Conservation (phyloP, 805 yeast genomes). For the Kodamaea kakaduensis region DNA sequence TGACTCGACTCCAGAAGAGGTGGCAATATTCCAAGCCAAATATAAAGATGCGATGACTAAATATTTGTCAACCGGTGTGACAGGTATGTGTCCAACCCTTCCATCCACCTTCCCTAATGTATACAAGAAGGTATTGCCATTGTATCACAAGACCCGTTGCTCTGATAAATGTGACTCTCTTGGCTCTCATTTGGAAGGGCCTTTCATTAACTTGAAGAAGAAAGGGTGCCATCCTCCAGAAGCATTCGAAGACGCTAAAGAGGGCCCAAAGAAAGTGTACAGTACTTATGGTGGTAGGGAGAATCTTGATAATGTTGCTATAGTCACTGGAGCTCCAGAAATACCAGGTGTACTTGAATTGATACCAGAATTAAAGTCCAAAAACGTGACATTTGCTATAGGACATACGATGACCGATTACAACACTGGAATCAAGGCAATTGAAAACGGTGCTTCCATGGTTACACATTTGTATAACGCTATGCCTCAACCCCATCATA, state of each 20-base stretch:
- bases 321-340: constrained; percentile 53
- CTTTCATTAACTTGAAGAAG: constrained; percentile 46
- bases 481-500: constrained; percentile 58
- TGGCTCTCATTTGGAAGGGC: constrained; percentile 62
- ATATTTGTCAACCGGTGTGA: constrained; percentile 49
- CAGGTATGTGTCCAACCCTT: constrained; percentile 54
- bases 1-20: constrained; percentile 27
- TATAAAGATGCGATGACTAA: constrained; percentile 44
- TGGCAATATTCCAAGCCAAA: constrained; percentile 28
- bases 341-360: constrained; percentile 42
- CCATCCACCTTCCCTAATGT: constrained; percentile 49
- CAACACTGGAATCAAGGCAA: constrained; percentile 39
- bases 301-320: constrained; percentile 35
- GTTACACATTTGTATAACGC: constrained; percentile 60
- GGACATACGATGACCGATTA: constrained; percentile 47
- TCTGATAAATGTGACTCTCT: constrained; percentile 39
- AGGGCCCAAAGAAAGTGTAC: constrained; percentile 25
- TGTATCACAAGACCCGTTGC: constrained; percentile 33
- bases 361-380: constrained; percentile 33
- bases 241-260: constrained; percentile 38
- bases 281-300: constrained; percentile 35
- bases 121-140: constrained; percentile 45
- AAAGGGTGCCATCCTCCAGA: constrained; percentile 50
- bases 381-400: constrained; percentile 39
- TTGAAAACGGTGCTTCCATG: constrained; percentile 53